Conservation (phyloP, 1,284 basidiomycete genomes). For the Fomitiporia mediterranea region DNA sequence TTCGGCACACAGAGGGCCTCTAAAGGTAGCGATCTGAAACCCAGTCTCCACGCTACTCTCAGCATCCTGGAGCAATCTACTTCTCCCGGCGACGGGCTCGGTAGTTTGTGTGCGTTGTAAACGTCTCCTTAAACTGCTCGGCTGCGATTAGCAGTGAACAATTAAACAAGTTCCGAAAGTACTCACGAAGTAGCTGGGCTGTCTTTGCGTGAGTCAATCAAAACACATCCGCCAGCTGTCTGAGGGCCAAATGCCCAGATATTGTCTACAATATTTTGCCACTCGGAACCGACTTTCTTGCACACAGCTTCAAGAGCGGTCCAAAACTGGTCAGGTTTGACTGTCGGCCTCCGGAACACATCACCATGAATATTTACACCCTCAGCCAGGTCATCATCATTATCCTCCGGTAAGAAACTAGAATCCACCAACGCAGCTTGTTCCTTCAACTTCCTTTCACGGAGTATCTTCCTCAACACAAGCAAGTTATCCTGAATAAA, state of each 20-base stretch:
- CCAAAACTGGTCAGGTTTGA: conserved; percentile 83
- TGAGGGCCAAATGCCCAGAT: conserved; percentile 95
- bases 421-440: conserved; percentile 24
- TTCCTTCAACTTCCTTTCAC: conserved; percentile 40
- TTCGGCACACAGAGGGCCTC: conserved; percentile 94
- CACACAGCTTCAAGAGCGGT: conserved; percentile 61
- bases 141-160: conserved; percentile 14
- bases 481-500: conserved; percentile 78
- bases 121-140: conserved; percentile 23
- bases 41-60: conserved; percentile 86
- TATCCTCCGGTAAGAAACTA: conserved; percentile 26
- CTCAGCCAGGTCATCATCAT: conserved; percentile 33
- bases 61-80: conserved; percentile 51
- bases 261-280: conserved; percentile 66
- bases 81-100: conserved; percentile 28
- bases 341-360: conserved; percentile 54
- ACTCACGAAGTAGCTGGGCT: conserved; percentile 48
- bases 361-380: conserved; percentile 52
- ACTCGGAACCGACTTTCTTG: conserved; percentile 72
- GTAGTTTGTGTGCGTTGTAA: conserved; percentile 26
- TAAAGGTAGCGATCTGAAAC: conserved; percentile 91
- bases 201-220: conserved; percentile 67
- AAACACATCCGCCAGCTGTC: conserved; percentile 79
- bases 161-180: conserved; percentile 8
- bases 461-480: conserved; percentile 50